Evolutionary conservation across 768 basidiomycete genomes (phyloP), one percentile per base, ranked within the genome.

Genomic region (Chalciporus chontae): DNA sequence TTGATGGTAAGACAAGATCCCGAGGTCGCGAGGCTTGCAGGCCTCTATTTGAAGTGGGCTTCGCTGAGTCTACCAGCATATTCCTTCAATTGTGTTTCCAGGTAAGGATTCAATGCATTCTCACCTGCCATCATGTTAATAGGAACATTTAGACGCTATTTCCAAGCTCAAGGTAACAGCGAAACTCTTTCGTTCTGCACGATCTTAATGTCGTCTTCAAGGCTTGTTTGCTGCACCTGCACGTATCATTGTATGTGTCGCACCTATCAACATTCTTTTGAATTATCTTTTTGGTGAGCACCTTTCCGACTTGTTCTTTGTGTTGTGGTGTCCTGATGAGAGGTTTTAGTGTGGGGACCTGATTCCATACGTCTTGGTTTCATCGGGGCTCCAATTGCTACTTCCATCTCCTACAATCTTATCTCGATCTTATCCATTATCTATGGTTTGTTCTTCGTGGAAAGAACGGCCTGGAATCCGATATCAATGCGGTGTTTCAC

Each of bases 301-400:
- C 40, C 15, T 29, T 32, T n/a, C 6, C 47, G 2, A 3, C 18
- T 31, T 17, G 19, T 8, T 21, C 24, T 31, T 10, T 11, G 26
- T n/a, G 7, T 15, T 1, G 8, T 39, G 6, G 51, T 13, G 4
- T 24, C 3, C 24, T 43, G 7, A 45, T 41, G 37, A 11, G 9
- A 4, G 21, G n/a, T 40, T 38, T 17, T 45, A 75, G 87, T 91
- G 0, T 91, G 89, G 89, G 90, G 90, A 1, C 90, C 90, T 0
- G 71, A 76, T 21, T 69, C 79, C 2, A 69, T 94, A 50, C 73
- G 86, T 10, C 72, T 95, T 2, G 94, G 94, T 1, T 97, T 89
- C 67, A 81, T 90, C 51, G 94, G 94, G 10, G 93, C 92, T 3
- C 93, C 94, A 0, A 74, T 95, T 34, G 86, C 93, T 0, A 88